A percentile compares a stretch with the other conserved stretches of the same genome.
phyloP scores from a whole-genome alignment of 1,139 yeast genomes.

The Meyerozyma smithsonii region DNA sequence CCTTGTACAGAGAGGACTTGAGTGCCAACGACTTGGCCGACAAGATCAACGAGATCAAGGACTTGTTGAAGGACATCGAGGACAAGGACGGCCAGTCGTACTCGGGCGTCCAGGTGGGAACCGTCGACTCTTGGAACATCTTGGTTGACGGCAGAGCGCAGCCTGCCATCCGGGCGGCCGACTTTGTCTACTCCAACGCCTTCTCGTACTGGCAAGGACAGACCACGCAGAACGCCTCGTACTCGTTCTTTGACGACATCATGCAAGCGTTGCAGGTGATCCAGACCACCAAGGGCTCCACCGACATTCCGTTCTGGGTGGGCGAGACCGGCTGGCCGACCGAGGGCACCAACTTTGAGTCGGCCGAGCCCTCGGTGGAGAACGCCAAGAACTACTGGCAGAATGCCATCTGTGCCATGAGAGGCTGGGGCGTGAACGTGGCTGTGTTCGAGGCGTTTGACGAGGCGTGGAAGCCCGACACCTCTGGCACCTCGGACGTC shows the following conservation, averaged over 20 bases:
- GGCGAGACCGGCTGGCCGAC: constrained; percentile 99
- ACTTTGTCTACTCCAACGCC: constrained; percentile 85
- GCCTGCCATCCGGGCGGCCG: constrained; percentile 74
- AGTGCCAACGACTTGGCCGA: constrained; percentile 64
- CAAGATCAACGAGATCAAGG: constrained; percentile 56
- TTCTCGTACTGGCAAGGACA: constrained; percentile 99
- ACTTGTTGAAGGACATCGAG: constrained; percentile 50
- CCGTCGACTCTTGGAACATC: constrained; percentile 94
- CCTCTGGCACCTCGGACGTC: constrained; percentile 79
- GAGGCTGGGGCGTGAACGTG: constrained; percentile 94
- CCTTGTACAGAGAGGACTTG: constrained; percentile 80
- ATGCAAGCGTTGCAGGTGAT: constrained; percentile 91
- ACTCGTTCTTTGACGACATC: constrained; percentile 90
- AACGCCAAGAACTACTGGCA: constrained; percentile 83
- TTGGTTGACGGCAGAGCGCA: constrained; percentile 71
- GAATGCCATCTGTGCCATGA: constrained; percentile 83
- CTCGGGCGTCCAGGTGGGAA: constrained; percentile 71
- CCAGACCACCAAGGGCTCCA: constrained; percentile 79
- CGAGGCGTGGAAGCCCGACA: constrained; percentile 92
- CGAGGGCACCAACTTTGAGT: constrained; percentile 69
- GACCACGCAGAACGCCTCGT: constrained; percentile 71
- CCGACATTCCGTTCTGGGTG: constrained; percentile 85
- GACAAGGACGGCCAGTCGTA: constrained; percentile 83
- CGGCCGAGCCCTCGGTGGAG: constrained; percentile 57
- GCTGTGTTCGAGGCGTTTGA: constrained; percentile 92